phyloP scores from a whole-genome alignment of 1,284 basidiomycete genomes.

The Cerioporus squamosus region DNA sequence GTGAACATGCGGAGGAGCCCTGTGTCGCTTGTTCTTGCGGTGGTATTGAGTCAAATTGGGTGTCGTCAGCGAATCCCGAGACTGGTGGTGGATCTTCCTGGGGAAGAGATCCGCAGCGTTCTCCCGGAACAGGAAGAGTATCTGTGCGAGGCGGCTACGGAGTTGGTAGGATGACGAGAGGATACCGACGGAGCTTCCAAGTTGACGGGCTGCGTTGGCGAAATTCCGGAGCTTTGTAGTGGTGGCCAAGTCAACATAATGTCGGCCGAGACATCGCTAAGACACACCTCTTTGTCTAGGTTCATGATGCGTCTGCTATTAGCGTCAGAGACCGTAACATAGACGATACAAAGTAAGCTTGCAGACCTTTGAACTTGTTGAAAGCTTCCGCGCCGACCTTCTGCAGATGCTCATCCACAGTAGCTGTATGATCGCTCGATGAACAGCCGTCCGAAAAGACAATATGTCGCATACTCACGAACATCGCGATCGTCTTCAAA shows the following conservation, averaged over 20 bases:
- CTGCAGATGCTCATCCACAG: constrained; percentile 70
- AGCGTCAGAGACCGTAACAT: constrained; percentile 1
- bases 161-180: constrained; percentile 71
- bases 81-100: constrained; percentile 54
- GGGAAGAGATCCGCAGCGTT: constrained; percentile 76
- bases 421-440: constrained; percentile 42
- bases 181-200: constrained; percentile 74
- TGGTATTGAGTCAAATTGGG: constrained; percentile 33
- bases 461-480: constrained; percentile 49
- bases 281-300: constrained; percentile 60
- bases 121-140: constrained; percentile 68
- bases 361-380: constrained; percentile 61
- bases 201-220: constrained; percentile 71
- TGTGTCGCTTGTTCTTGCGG: constrained; percentile 33
- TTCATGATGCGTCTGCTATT: constrained; percentile 55
- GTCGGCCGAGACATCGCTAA: not conserved
- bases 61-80: constrained; percentile 45
- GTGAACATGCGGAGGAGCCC: constrained; percentile 48
- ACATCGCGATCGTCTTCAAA: constrained; percentile 68
- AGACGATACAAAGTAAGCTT: not conserved
- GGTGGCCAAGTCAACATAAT: not conserved
- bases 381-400: constrained; percentile 65
- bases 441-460: not conserved
- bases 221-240: constrained; percentile 65
- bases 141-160: constrained; percentile 66